Evolutionary conservation across 2,329 filamentous ascomycete species (phyloP).

Genomic region (Aspergillus sp.): DNA sequence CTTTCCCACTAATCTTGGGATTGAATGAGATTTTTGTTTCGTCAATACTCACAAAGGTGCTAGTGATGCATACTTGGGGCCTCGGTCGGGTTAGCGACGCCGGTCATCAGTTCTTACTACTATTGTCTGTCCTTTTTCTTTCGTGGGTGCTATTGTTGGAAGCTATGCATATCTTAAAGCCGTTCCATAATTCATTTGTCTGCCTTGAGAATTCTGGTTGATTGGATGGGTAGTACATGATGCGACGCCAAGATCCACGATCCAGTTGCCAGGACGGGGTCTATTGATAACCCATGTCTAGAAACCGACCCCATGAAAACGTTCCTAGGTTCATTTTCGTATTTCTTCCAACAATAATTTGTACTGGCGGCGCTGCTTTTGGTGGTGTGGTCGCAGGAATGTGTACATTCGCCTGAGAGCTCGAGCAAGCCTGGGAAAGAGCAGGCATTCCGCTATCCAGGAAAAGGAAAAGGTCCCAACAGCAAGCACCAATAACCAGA

Average conservation of each 20-base stretch:
- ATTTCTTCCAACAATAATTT: constrained; percentile 75
- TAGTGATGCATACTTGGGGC: too few relatives aligned
- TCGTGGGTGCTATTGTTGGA: too few relatives aligned
- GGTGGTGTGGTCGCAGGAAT: constrained; percentile 54
- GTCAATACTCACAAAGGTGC: too few relatives aligned
- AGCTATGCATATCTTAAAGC: too few relatives aligned
- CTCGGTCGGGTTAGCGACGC: too few relatives aligned
- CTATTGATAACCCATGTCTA: neutral
- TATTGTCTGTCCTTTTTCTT: too few relatives aligned
- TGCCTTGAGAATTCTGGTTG: too few relatives aligned
- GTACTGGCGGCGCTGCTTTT: constrained; percentile 83
- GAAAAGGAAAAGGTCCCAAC: constrained; percentile 66
- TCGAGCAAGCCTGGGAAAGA: constrained; percentile 70
- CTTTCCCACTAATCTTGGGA: neutral
- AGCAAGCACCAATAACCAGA: constrained; percentile 71
- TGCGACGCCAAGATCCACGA: too few relatives aligned
- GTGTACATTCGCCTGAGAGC: constrained; percentile 63
- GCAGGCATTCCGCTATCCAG: constrained; percentile 68
- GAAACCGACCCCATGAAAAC: neutral
- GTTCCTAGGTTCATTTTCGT: constrained; percentile 27
- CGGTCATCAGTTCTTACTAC: too few relatives aligned
- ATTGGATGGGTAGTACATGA: too few relatives aligned
- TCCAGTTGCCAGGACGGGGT: too few relatives aligned
- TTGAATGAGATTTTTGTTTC: neutral
- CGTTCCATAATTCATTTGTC: too few relatives aligned